Evolutionary conservation across 1,284 basidiomycete species (phyloP), one percentile per base, ranked within the genome.

Genomic region (Schizopora paradoxa): DNA sequence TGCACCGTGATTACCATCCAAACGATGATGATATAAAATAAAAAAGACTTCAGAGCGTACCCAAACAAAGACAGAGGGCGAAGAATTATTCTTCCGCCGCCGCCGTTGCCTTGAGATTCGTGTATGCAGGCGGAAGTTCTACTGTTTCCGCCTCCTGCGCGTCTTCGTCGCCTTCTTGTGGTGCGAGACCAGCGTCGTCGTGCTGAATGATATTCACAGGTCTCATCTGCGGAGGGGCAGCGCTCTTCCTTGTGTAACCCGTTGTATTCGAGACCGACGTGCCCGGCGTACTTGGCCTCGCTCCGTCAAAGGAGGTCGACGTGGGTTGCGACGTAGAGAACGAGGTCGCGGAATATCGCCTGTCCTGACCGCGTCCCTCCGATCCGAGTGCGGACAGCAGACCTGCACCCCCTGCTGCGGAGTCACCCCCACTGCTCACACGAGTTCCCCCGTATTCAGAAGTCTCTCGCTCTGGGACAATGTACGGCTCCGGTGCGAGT

Each of bases 181-280:
- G 62, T 27, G 69, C 68, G 4, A 76, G 76, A 1, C 86, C 86
- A 0, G 80, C 86, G 58, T 90, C 86, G 51, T 89, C 85, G 54
- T 90, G 86, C 63, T 88, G 86, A 42, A 89, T 74, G 54, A 87
- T 75, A 57, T 89, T 89, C 34, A 89, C 77, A 0, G 84, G 72
- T 34, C 85, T 68, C 64, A 87, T 67, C 52, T 64, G 61, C 16
- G 66, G 64, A 27, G 66, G 64, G 46, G 69, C 58, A 27, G 67
- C 61, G 3, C 62, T 68, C 61, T 68, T 80, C 14, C 53, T 31
- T 11, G 26, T 44, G 19, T 34, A 43, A 11, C 61, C 57, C 36
- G 27, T 56, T 52, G 31, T 54, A 56, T 18, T 55, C 53, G 41
- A 41, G 28, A 54, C 49, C 26, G 62, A 57, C 3, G 57, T 58